Evolutionary conservation across 2,329 filamentous ascomycete genomes (phyloP).

Genomic region (Cladophialophora immunda): DNA sequence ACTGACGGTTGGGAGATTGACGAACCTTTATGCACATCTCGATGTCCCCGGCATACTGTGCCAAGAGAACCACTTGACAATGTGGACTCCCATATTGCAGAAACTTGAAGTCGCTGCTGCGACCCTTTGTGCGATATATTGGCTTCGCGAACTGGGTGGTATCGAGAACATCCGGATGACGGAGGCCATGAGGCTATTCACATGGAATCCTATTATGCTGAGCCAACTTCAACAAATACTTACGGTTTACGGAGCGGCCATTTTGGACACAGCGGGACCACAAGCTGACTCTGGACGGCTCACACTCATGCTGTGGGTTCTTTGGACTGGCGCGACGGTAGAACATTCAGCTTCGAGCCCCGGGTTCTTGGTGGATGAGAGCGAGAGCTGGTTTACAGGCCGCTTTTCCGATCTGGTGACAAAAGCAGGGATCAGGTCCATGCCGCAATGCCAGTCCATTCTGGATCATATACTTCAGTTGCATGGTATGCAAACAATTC

Average conservation of each 20-base stretch:
- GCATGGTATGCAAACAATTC: constrained; percentile 4
- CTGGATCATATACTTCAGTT: constrained; percentile 16
- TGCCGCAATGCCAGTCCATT: constrained; percentile 2
- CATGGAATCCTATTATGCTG: constrained; percentile 15
- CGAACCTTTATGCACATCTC: constrained; percentile 9
- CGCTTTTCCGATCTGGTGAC: constrained; percentile 1
- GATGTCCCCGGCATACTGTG: background rate
- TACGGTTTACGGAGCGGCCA: background rate
- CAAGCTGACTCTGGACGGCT: background rate
- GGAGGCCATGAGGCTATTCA: constrained; percentile 7
- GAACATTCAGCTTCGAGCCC: background rate
- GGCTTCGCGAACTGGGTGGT: constrained; percentile 14
- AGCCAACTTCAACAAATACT: background rate
- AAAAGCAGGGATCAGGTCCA: background rate
- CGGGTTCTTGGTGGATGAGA: background rate
- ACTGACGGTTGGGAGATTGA: constrained; percentile 13
- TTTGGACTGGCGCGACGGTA: constrained; percentile 9
- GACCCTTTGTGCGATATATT: constrained; percentile 15
- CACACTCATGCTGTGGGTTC: constrained; percentile 1
- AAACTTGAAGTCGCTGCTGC: constrained; percentile 10
- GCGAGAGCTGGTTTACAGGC: background rate
- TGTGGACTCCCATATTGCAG: background rate
- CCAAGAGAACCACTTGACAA: background rate
- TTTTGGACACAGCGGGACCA: background rate
- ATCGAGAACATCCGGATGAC: constrained; percentile 10